Percentiles rank a stretch among this genome's conserved stretches.
Evolutionary conservation across 495 filamentous ascomycete genomes (phyloP).

Genomic region (Neurospora cerealis): DNA sequence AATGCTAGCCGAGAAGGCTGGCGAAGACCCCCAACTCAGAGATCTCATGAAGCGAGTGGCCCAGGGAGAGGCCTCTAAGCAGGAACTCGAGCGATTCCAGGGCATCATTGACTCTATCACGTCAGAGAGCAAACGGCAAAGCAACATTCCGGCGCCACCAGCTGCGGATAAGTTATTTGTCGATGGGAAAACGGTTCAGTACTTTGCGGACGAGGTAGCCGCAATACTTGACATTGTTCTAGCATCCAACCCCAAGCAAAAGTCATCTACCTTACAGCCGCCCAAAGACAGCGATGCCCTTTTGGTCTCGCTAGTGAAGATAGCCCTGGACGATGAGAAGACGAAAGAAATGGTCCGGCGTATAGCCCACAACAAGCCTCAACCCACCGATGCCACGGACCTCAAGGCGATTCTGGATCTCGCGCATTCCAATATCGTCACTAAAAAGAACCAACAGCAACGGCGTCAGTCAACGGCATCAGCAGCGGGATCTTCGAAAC

Average conservation of each 20-base stretch:
- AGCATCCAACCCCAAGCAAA: constrained; percentile 35
- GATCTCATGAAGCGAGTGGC: constrained; percentile 95
- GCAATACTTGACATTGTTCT: constrained; percentile 38
- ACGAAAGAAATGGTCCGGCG: constrained; percentile 31
- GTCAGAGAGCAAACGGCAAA: constrained; percentile 36
- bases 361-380: constrained; percentile 29
- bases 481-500: constrained; percentile 11
- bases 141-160: constrained; percentile 25
- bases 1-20: constrained; percentile 78
- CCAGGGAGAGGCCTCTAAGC: constrained; percentile 66
- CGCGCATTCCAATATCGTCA: constrained; percentile 19
- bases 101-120: constrained; percentile 86
- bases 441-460: constrained; percentile 18
- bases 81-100: constrained; percentile 83
- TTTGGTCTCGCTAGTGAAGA: constrained; percentile 33
- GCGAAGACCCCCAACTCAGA: constrained; percentile 78
- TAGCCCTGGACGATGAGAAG: constrained; percentile 28
- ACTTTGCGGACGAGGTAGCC: constrained; percentile 39
- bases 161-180: constrained; percentile 35
- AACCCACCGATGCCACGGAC: constrained; percentile 33
- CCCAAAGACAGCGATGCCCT: constrained; percentile 33
- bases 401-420: constrained; percentile 32
- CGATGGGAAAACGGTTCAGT: constrained; percentile 34
- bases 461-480: constrained; percentile 9
- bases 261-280: constrained; percentile 26